Percentiles rank a stretch among this genome's conserved stretches.
phyloP scores from a whole-genome alignment of 1,284 basidiomycete species.

The Mycena sp. region DNA sequence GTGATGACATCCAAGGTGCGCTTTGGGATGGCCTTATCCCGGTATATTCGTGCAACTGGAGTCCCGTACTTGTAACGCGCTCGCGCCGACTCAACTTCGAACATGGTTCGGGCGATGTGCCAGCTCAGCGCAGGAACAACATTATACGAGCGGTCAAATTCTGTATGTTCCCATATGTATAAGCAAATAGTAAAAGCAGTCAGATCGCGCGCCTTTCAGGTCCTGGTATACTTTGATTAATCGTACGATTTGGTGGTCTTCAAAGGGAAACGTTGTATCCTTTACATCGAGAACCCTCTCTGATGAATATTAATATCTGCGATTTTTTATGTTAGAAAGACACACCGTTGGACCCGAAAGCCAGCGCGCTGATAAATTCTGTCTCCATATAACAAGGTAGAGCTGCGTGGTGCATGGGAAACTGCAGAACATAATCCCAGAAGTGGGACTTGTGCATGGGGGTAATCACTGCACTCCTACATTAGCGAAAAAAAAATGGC shows the following conservation, averaged over 20 bases:
- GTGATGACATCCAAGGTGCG: conserved; percentile 17
- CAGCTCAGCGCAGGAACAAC: conserved; percentile 1
- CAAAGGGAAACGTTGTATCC: conserved; percentile 14
- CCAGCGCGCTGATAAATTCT: conserved; percentile 36
- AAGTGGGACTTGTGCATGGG: conserved; percentile 10
- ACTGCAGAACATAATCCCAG: conserved; percentile 32
- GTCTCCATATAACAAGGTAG: conserved; percentile 30
- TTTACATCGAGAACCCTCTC: conserved; percentile 13
- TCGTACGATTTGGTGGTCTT: conserved; percentile 10
- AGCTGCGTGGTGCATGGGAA: conserved; percentile 33
- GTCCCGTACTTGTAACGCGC: conserved; percentile 5
- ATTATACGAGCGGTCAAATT: too few relatives aligned
- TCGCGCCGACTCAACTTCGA: background rate
- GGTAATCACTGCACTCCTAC: background rate
- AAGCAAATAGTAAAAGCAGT: background rate
- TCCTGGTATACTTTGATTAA: conserved; percentile 12
- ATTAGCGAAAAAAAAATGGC: background rate
- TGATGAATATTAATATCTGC: background rate
- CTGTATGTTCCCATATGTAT: background rate
- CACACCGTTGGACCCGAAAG: conserved; percentile 36
- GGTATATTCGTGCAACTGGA: background rate
- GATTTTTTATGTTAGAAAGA: too few relatives aligned
- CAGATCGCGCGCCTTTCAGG: conserved; percentile 1
- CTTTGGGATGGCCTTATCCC: conserved; percentile 9
- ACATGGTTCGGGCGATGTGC: conserved; percentile 14